These are phyloP conservation scores for Chrysosphaeria jannelii DNA, from an alignment of 2,329 filamentous ascomycete genomes.

Conservation along the genomic window DNA sequence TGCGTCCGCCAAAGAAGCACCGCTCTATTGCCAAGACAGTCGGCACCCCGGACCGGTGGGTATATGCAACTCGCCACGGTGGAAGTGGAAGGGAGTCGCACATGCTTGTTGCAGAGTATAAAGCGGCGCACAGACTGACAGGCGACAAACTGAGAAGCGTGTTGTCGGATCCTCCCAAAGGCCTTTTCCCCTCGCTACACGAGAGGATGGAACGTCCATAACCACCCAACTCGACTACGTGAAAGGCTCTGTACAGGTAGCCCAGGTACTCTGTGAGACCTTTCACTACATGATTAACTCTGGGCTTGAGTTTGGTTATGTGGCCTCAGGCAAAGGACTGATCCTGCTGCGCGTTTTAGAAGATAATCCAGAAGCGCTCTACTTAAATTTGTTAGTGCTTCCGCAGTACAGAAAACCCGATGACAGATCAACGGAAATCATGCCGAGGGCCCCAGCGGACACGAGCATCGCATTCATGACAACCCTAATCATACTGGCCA, in stretches of 20 bases:
- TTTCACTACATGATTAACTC: slow-evolving; percentile 3
- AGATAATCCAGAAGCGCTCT: slow-evolving; percentile 2
- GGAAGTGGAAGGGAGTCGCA: too few relatives aligned
- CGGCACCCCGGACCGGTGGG: too few relatives aligned
- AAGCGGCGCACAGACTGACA: slow-evolving; percentile 1
- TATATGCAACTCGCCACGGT: too few relatives aligned
- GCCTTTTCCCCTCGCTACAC: slow-evolving; percentile 1
- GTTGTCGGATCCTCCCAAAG: slow-evolving; percentile 1
- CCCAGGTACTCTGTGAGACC: slow-evolving; percentile 2
- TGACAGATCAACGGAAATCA: too few relatives aligned
- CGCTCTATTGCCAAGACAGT: too few relatives aligned
- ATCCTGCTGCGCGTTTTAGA: slow-evolving; percentile 2
- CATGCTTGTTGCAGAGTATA: slow-evolving; percentile 2
- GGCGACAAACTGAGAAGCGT: background rate
- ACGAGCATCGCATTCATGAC: slow-evolving; percentile 2
- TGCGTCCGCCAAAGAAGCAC: too few relatives aligned
- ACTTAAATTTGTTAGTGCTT: slow-evolving; percentile 2
- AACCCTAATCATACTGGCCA: slow-evolving; percentile 1
- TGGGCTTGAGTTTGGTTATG: slow-evolving; percentile 2
- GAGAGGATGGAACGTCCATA: background rate
- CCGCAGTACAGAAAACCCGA: too few relatives aligned
- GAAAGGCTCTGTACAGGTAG: slow-evolving; percentile 1
- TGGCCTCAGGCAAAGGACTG: slow-evolving; percentile 2
- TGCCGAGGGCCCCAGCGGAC: background rate
- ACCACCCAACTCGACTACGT: background rate